Percentiles rank a stretch among this genome's conserved stretches.
Evolutionary conservation across 1,284 basidiomycete genomes (phyloP).

Genomic region (Moniliophthora roreri): DNA sequence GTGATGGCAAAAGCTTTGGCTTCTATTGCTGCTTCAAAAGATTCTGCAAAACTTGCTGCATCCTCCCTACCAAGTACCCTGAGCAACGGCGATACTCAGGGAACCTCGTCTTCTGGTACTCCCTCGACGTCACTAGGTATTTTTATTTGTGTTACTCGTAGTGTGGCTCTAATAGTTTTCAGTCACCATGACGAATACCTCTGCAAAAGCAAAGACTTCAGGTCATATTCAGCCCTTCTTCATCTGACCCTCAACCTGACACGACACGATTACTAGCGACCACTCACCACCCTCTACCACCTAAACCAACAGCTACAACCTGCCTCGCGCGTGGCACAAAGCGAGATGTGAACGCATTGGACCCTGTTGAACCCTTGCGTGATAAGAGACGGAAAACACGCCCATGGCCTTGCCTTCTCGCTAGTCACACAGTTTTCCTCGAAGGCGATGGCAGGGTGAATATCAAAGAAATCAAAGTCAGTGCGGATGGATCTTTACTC

Average conservation of each 20-base stretch:
- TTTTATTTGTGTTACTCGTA: too few species aligned
- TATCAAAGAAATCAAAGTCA: conserved; percentile 44
- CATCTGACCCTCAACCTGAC: too few species aligned
- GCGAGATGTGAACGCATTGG: conserved; percentile 25
- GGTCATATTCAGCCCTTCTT: conserved; percentile 7
- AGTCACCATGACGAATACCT: background rate
- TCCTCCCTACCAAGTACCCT: too few species aligned
- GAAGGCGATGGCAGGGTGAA: conserved; percentile 42
- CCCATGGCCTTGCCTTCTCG: conserved; percentile 41
- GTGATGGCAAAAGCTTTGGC: too few species aligned
- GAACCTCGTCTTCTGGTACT: too few species aligned
- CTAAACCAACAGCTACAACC: conserved; percentile 18
- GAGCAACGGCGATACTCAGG: too few species aligned
- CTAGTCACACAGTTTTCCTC: conserved; percentile 34
- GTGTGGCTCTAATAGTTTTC: background rate
- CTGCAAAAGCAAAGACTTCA: too few species aligned
- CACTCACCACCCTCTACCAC: conserved; percentile 25
- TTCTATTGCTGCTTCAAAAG: too few species aligned
- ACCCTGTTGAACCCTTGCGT: background rate
- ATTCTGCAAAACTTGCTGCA: too few species aligned
- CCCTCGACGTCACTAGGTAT: too few species aligned
- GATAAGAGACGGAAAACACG: background rate
- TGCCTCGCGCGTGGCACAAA: conserved; percentile 28
- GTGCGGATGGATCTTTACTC: conserved; percentile 45
- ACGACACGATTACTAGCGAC: too few species aligned